Conservation (phyloP, 441 rosid genomes). For the Euphorbia corollata region DNA sequence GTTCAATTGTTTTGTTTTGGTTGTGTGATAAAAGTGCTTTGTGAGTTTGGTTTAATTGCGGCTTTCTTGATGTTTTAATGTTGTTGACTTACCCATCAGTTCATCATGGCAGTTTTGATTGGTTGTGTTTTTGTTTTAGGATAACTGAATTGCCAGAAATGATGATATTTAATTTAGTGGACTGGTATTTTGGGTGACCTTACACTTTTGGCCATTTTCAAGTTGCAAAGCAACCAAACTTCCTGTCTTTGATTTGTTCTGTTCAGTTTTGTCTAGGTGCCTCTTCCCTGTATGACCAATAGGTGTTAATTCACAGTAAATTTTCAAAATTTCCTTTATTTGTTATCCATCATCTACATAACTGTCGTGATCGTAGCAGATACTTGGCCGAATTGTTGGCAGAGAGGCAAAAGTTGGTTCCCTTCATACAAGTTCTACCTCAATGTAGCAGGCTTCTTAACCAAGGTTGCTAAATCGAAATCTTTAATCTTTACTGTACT, state of each 20-base stretch:
- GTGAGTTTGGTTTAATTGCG: slow-evolving; percentile 12
- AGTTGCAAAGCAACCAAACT: background rate
- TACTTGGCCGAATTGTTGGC: slow-evolving; percentile 69
- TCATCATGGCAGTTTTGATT: slow-evolving; percentile 1
- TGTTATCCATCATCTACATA: slow-evolving; percentile 12
- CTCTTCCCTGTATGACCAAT: background rate
- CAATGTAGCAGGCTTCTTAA: slow-evolving; percentile 65
- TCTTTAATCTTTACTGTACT: background rate
- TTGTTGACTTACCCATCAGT: slow-evolving; percentile 6
- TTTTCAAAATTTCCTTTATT: background rate
- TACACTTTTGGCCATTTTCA: background rate
- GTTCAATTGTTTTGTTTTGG: slow-evolving; percentile 6
- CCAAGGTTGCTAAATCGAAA: slow-evolving; percentile 44
- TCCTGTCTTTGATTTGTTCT: background rate
- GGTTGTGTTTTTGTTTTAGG: background rate
- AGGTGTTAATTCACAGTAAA: background rate
- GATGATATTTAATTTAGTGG: background rate
- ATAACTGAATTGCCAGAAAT: background rate
- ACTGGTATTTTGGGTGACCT: background rate
- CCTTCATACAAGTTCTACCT: slow-evolving; percentile 72
- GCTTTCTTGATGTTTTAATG: slow-evolving; percentile 8
- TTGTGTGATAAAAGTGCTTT: slow-evolving; percentile 12
- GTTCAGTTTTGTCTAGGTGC: background rate
- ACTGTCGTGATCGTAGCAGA: slow-evolving; percentile 32
- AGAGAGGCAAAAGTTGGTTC: slow-evolving; percentile 81